These are phyloP conservation scores for Dendrobium officinale DNA, from an alignment of 106 monocot species.

Conservation along the genomic window DNA sequence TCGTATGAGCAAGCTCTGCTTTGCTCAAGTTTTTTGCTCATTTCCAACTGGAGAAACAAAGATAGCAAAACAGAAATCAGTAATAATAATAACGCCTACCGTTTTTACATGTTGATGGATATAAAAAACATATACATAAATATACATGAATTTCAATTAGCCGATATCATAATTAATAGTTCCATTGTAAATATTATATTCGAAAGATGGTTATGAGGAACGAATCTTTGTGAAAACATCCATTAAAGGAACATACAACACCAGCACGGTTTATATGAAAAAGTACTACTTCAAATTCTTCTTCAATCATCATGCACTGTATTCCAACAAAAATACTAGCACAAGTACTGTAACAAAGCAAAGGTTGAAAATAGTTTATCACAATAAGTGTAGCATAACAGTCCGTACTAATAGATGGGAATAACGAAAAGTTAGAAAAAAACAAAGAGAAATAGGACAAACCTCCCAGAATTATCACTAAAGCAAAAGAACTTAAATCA, in stretches of 20 bases:
- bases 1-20: constrained; percentile 31
- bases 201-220: not conserved
- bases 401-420: not conserved
- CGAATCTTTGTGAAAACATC: not conserved
- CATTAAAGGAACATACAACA: not conserved
- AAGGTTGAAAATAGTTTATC: not conserved
- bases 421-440: not conserved
- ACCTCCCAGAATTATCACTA: not conserved
- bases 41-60: constrained; percentile 46
- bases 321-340: not conserved
- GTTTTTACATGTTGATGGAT: not conserved
- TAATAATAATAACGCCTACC: not conserved
- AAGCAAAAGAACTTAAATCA: not conserved
- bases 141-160: not conserved
- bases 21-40: constrained; percentile 39
- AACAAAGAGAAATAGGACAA: not conserved
- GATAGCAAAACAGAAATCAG: not conserved
- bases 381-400: not conserved
- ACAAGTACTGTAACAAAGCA: not conserved
- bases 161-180: not conserved
- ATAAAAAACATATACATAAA: not conserved
- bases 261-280: not conserved
- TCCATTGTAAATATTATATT: not conserved
- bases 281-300: not conserved
- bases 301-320: not conserved